A percentile compares a stretch with the other conserved stretches of the same genome.
Evolutionary conservation across 257 asterid species (phyloP).

Genomic region (Sherardia arvensis): DNA sequence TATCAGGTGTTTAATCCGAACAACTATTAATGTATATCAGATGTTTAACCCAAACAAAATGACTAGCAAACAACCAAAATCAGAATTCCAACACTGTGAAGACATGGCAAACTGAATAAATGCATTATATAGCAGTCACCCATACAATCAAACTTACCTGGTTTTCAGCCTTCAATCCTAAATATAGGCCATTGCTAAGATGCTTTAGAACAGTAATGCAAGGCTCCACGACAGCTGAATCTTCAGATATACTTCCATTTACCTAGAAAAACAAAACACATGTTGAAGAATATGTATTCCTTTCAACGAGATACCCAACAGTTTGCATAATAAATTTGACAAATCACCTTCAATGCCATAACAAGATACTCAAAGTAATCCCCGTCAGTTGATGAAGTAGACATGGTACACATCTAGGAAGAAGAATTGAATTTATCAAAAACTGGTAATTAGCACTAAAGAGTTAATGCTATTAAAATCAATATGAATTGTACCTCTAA

Average conservation of each 20-base stretch:
- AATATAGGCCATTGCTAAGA: slow-evolving; percentile 52
- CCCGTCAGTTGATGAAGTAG: slow-evolving; percentile 32
- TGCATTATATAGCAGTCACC: neutral
- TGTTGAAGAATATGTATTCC: neutral
- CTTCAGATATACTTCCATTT: slow-evolving; percentile 31
- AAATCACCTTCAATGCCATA: slow-evolving; percentile 57
- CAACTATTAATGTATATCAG: too few species aligned
- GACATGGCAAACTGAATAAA: neutral
- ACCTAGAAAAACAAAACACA: slow-evolving; percentile 27
- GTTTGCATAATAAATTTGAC: neutral
- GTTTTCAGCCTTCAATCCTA: slow-evolving; percentile 43
- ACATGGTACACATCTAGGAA: slow-evolving; percentile 45
- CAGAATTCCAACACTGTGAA: neutral
- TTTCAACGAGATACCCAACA: neutral
- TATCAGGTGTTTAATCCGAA: neutral
- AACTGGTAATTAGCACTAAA: slow-evolving; percentile 3
- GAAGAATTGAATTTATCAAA: slow-evolving; percentile 3
- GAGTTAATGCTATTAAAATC: slow-evolving; percentile 3
- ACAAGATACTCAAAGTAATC: slow-evolving; percentile 25
- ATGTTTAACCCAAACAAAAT: neutral
- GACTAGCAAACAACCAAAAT: neutral
- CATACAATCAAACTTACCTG: slow-evolving; percentile 41
- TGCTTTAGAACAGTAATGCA: slow-evolving; percentile 58
- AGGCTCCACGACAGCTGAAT: slow-evolving; percentile 50
- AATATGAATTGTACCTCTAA: slow-evolving; percentile 51